Base-by-base conservation (phyloP, 1,284 basidiomycete genomes). In the Heimioporus punctisporus region DNA sequence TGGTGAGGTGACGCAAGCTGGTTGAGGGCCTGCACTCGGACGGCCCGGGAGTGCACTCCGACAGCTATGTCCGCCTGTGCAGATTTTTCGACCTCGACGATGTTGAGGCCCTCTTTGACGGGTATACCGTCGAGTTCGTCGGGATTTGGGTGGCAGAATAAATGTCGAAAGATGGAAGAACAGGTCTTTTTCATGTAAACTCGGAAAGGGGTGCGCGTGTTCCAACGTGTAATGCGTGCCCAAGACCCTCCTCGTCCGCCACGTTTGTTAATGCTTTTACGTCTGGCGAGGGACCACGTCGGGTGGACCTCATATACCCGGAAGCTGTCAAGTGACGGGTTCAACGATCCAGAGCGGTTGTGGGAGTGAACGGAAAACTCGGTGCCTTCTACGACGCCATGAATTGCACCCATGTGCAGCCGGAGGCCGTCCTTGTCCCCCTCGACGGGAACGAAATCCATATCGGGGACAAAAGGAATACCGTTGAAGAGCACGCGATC, bases 331-430 rank as follows among this genome's bases (percentile, higher is more conserved):
- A 86, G 68, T n/a, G 74, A 56, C 2, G 81, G 79, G 57, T 88
- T 88, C 44, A 74, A 64, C 6, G 85, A 86, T 25, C 79, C 79
- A 23, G 71, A 72, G 55, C 74, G 75, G 64, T 87, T 86, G 65
- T 86, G 84, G 23, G 75, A 68, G 63, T 88, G 84, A 26, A 88
- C 53, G 37, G 76, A 79, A 56, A 88, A 78, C 57, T 84, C 80
- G 7, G 79, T 83, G 48, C 85, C 86, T 54, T 80, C 76, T 19
- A 78, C 76, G 24, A 88, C 71, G 1, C 86, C 85, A 55, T 87
- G 83, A 6, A 83, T 77, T 2, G 78, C 76, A 6, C 86, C 87
- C 37, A 80, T 76, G 42, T 79, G 78, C 44, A 88, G 68, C 55
- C 77, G 74, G 37, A 80, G 59, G 42, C 74, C 69, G 14, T 75